Conservation (phyloP, 2,329 filamentous ascomycete species). For the Alternaria rosae region DNA sequence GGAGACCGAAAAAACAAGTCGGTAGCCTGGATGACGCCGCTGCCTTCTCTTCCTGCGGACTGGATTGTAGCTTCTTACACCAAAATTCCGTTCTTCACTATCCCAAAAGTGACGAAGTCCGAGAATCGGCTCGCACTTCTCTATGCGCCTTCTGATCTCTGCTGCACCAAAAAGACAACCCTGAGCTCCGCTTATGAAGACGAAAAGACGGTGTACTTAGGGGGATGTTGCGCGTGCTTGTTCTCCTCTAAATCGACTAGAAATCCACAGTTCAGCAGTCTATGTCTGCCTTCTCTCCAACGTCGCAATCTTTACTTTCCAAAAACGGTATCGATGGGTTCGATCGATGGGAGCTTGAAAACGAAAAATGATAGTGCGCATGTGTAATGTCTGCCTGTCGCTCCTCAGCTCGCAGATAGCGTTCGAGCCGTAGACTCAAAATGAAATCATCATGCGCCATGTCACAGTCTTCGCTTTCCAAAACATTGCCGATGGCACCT, state of each 20-base stretch:
- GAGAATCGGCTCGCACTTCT: no score
- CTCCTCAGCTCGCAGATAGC: not conserved
- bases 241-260: no score
- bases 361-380: not conserved
- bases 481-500: no score
- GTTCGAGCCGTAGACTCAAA: not conserved
- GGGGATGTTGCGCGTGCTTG: not conserved
- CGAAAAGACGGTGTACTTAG: not conserved
- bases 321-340: not conserved
- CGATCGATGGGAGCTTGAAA: not conserved
- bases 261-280: no score
- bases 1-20: not conserved
- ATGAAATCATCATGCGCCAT: fast-evolving
- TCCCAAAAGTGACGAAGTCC: no score
- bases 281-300: not conserved
- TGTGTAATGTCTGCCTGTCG: not conserved
- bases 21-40: not conserved
- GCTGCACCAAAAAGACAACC: no score
- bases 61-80: not conserved
- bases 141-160: no score
- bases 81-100: not conserved
- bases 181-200: not conserved
- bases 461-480: not conserved
- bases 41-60: not conserved
- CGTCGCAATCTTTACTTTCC: not conserved